Evolutionary conservation across 352 stramenopile genomes (phyloP), one percentile per base, ranked within the genome.

Genomic region (Pythium brassicae): DNA sequence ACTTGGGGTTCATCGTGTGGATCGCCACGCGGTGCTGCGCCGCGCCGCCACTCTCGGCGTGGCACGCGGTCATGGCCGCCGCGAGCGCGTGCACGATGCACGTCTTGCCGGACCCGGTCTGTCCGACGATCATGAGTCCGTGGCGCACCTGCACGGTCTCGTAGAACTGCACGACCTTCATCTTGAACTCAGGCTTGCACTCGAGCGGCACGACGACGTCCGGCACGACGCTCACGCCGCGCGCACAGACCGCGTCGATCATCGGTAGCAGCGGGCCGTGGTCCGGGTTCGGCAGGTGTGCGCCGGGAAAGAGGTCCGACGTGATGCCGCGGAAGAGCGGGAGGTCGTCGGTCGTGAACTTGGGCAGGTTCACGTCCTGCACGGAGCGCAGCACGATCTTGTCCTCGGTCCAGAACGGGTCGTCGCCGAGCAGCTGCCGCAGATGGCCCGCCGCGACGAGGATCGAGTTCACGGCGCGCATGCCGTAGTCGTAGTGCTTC

Each of bases 401-500:
- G 57, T 93, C 84, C 68, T 98, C 91, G 0, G 78, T 90, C 84
- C 84, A 94, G 49, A 85, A 89, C 20, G 82, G 79, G 46, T 98
- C 83, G 22, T 96, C 83, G 3, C 82, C 87, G 1, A 97, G 70
- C n/a, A 94, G 75, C 40, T 97, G 86, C 0, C 92, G 77, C 32
- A 98, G 64, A 19, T 92, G 93, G 25, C 94, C 92, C n/a, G 88
- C 89, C 0, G 93, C 94, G 10, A 97, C 87, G 19, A 98, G 78
- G 55, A 98, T 97, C 20, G 94, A 97, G 61, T 97, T 98, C 2
- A 98, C 92, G 7, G 95, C 94, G 34, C 94, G 81, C 91, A 98
- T 98, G 34, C 94, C 94, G 62, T 98, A 98, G 70, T 98, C 94
- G 59, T 98, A 98, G 66, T 98, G 94, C 40, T 95, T 96, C 59